Evolutionary conservation across 2,329 filamentous ascomycete species (phyloP), one percentile per base, ranked within the genome.

Genomic region (Fusarium oligoseptatum): DNA sequence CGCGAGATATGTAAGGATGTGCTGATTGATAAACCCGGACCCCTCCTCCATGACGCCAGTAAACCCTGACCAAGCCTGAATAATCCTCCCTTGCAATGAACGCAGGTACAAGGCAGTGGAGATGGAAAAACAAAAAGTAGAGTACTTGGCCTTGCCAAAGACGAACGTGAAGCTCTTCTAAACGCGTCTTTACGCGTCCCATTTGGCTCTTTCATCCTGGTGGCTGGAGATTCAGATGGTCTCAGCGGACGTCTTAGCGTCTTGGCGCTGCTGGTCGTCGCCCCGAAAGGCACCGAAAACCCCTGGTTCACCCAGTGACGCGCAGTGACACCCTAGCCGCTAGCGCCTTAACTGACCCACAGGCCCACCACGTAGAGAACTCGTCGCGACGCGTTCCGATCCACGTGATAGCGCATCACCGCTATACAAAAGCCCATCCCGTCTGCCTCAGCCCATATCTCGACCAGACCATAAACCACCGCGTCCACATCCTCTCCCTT

Each of bases 371-470:
- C 73, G 74, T 64, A 68, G 36, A 76, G 75, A 76, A 79, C 79
- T 80, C 80, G 77, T 73, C 74, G 77, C 73, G 79, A 83, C 82
- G 82, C 82, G 82, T 82, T 76, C 36, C 37, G 39, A 55, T 67
- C 68, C 83, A 84, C 83, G 83, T 84, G 83, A 84, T 76, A 76
- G 73, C 81, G 79, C 77, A 79, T 79, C 76, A 68, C 72, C 67
- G 65, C 72, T 78, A 72, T 83, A 84, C 82, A 84, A 84, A 84
- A 84, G 78, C 77, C 77, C 78, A 78, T 82, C 77, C 77, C 78
- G 77, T 82, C 78, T 71, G 74, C 77, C 76, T 81, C 79, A 67
- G 64, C 69, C 48, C 63, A 64, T 70, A 72, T 63, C 52, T 71
- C 64, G 60, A 43, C 74, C 71, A 77, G 72, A 73, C 62, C 74